phyloP scores from a whole-genome alignment of 495 filamentous ascomycete species.

The Delitschia confertaspora region DNA sequence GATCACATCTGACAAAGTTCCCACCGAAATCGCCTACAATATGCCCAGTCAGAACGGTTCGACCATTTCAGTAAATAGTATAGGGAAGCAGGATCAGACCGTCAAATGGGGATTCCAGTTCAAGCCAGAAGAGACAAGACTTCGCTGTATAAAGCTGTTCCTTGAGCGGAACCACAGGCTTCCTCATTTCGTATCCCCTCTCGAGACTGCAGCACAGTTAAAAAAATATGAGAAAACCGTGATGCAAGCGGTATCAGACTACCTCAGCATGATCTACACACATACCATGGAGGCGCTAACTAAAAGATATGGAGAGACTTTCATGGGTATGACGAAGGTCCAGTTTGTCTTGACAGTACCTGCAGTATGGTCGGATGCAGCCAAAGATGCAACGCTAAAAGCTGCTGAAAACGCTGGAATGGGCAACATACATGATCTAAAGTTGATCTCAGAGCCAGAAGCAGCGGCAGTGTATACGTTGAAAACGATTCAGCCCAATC shows the following conservation, averaged over 20 bases:
- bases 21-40: slow-evolving; percentile 38
- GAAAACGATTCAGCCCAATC: slow-evolving; percentile 35
- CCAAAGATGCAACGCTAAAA: slow-evolving; percentile 39
- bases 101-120: slow-evolving; percentile 74
- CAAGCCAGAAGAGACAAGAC: slow-evolving; percentile 59
- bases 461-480: slow-evolving; percentile 50
- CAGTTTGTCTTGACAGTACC: slow-evolving; percentile 57
- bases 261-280: slow-evolving; percentile 50
- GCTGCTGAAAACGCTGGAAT: slow-evolving; percentile 45
- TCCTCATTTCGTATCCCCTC: slow-evolving; percentile 65
- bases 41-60: slow-evolving; percentile 19
- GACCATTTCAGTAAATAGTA: slow-evolving; percentile 21
- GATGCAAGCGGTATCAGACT: slow-evolving; percentile 41
- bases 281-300: slow-evolving; percentile 68
- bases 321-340: slow-evolving; percentile 36
- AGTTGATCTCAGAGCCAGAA: slow-evolving; percentile 54
- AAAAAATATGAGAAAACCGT: slow-evolving; percentile 45
- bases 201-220: slow-evolving; percentile 64
- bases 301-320: slow-evolving; percentile 40
- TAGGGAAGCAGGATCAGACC: slow-evolving; percentile 12
- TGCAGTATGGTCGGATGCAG: slow-evolving; percentile 44
- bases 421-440: slow-evolving; percentile 38
- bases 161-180: slow-evolving; percentile 69
- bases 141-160: slow-evolving; percentile 73
- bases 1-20: slow-evolving; percentile 40